Conservation (phyloP, 2,329 filamentous ascomycete species). For the Paracoccidioides brasiliensis region DNA sequence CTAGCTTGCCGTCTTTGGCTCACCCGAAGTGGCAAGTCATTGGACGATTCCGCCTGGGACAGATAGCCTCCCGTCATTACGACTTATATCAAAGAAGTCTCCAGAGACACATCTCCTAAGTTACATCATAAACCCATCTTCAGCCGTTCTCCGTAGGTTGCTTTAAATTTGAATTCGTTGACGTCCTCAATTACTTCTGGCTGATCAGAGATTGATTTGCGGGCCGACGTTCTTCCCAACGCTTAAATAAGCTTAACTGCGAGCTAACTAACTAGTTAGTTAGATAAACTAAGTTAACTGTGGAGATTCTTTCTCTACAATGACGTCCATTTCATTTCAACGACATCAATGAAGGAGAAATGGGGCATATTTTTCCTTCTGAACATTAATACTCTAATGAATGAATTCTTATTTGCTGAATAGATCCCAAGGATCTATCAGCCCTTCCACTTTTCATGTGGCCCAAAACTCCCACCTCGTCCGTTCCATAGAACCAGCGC, state of each 20-base stretch:
- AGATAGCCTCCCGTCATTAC: neutral
- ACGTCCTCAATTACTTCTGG: too few relatives aligned
- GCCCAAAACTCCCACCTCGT: constrained; percentile 54
- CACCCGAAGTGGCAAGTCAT: neutral
- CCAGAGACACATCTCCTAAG: neutral
- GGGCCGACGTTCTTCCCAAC: neutral
- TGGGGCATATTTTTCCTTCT: neutral
- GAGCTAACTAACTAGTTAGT: neutral
- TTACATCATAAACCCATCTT: neutral
- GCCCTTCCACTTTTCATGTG: constrained; percentile 50
- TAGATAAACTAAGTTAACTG: too few relatives aligned
- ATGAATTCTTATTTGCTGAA: constrained; percentile 69
- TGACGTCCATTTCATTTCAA: neutral
- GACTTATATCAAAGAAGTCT: neutral
- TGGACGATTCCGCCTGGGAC: neutral
- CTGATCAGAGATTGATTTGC: neutral
- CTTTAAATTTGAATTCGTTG: too few relatives aligned
- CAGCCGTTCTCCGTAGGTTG: too few relatives aligned
- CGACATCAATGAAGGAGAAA: neutral
- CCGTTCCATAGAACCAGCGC: constrained; percentile 54
- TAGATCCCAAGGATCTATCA: constrained; percentile 57
- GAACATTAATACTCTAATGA: constrained; percentile 33
- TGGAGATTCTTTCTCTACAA: neutral
- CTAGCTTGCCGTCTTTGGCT: constrained; percentile 26
- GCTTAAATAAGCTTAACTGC: neutral